Evolutionary conservation across 2,329 filamentous ascomycete genomes (phyloP), one percentile per base, ranked within the genome.

Genomic region (Fusarium dlaminii): DNA sequence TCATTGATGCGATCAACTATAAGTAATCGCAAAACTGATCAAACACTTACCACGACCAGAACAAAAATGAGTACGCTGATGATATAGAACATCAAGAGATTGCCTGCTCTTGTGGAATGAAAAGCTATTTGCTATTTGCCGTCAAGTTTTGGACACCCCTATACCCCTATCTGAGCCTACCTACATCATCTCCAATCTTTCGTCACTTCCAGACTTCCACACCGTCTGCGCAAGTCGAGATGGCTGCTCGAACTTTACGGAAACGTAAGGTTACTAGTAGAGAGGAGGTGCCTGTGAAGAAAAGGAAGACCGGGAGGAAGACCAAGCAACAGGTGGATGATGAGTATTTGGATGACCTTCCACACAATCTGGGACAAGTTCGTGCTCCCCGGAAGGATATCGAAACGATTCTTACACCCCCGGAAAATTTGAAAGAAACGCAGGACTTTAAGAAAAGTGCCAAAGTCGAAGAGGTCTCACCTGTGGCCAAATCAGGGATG

Each of bases 361-460:
- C 71, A n/a, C 74, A 75, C 40, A 76, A 76, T 48, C 71, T 75
- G 37, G 63, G 65, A 27, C 64, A 71, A 57, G 65, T 48, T 52
- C 68, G 45, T 39, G 20, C 40, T 22, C n/a, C 45, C 49, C 52
- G n/a, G 40, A 68, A 48, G 51, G 62, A 64, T 29, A 22, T n/a
- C 37, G 45, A 60, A 34, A 48, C 30, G 48, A 62, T 60, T 30
- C 27, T 48, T 14, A 64, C 58, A 10, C 40, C 56, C 34, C 45
- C 43, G 15, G n/a, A 43, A 20, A 55, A 63, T 14, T 24, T 29
- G 20, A 17, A 43, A 32, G 61, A 59, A 17, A 29, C 56, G 3
- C 36, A 56, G 40, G 52, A 43, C 22, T 37, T n/a, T 27, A 11
- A 22, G 13, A 14, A 45, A 30, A 10, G 42, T 20, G 24, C 46